Conservation (phyloP, 768 basidiomycete species). For the Panaeolus cyanescens region DNA sequence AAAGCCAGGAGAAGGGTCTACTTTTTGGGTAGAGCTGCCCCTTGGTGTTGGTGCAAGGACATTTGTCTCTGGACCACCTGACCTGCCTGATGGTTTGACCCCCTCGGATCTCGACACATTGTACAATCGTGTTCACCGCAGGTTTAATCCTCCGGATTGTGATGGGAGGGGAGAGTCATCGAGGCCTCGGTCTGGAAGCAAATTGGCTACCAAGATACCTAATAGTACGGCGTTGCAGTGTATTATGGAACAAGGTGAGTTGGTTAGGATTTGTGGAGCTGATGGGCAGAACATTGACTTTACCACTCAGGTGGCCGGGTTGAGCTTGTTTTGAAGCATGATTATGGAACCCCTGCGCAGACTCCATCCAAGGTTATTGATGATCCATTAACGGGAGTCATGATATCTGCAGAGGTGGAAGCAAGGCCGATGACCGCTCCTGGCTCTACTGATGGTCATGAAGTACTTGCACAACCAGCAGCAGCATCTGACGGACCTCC, state of each 20-base stretch:
- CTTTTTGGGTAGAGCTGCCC: conserved; percentile 88
- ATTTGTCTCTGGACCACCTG: conserved; percentile 24
- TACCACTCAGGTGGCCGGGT: conserved; percentile 56
- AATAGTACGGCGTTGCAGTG: conserved; percentile 56
- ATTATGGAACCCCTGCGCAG: conserved; percentile 28
- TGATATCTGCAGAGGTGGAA: neutral
- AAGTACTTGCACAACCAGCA: neutral
- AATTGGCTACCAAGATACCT: conserved; percentile 26
- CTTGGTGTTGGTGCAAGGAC: conserved; percentile 71
- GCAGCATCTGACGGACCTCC: neutral
- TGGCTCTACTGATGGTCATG: neutral
- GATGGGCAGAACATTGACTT: neutral
- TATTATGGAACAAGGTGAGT: conserved; percentile 55
- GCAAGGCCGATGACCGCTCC: neutral
- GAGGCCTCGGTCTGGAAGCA: conserved; percentile 26
- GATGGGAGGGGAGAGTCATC: conserved; percentile 14
- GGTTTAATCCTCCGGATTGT: neutral
- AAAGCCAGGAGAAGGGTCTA: conserved; percentile 70
- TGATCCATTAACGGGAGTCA: neutral
- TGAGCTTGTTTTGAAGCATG: conserved; percentile 51
- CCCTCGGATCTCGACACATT: conserved; percentile 27
- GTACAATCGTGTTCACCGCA: neutral
- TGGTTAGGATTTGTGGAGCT: conserved; percentile 4
- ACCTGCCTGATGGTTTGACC: conserved; percentile 21
- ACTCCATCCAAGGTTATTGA: neutral